Conservation (phyloP, 768 basidiomycete genomes). For the Phanerodontia chrysosporium region DNA sequence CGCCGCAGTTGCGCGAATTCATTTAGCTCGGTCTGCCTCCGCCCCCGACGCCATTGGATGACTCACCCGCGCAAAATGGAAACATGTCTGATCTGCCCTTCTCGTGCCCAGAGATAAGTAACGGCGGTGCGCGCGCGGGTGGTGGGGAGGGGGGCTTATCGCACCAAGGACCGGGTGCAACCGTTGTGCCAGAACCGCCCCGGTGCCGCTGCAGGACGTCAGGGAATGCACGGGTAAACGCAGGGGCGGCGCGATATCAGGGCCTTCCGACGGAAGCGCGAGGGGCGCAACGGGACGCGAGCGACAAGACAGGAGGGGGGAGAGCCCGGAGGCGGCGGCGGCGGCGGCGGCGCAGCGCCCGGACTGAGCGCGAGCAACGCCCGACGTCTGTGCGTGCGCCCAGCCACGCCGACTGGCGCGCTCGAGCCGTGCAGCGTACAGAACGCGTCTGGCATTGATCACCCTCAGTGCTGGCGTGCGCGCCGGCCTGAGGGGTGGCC, state of each 20-base stretch:
- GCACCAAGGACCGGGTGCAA: background rate
- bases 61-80: background rate
- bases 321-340: background rate
- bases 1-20: too few species aligned
- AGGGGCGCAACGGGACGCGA: background rate
- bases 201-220: too few species aligned
- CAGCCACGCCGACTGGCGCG: background rate
- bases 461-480: slow-evolving; percentile 7
- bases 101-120: background rate
- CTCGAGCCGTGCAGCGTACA: background rate
- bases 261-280: too few species aligned
- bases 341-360: background rate
- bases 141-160: background rate
- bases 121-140: too few species aligned
- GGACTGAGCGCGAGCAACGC: slow-evolving; percentile 7
- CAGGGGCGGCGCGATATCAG: too few species aligned
- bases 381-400: slow-evolving; percentile 8
- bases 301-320: background rate
- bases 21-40: too few species aligned
- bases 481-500: background rate
- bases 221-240: too few species aligned
- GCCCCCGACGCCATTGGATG: too few species aligned
- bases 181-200: background rate
- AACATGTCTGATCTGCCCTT: background rate
- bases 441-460: slow-evolving; percentile 12